These are phyloP conservation scores for Anthostomella pinea DNA, from an alignment of 2,329 filamentous ascomycete genomes.

Conservation along the genomic window DNA sequence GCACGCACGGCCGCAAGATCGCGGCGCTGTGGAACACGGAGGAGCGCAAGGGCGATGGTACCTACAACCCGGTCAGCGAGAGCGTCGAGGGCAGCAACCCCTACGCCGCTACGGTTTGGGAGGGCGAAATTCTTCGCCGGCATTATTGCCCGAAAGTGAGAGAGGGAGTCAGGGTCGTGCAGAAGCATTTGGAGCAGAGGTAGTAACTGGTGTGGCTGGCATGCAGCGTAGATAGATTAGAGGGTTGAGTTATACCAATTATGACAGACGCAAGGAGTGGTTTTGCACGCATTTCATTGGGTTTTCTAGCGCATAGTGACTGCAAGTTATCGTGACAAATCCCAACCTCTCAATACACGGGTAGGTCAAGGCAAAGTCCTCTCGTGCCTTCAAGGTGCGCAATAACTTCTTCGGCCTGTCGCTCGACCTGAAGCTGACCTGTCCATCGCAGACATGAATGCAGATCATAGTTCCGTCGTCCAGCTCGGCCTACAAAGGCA, in stretches of 20 bases:
- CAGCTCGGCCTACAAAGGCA: conserved; percentile 79
- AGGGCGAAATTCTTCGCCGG: conserved; percentile 78
- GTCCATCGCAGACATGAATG: conserved; percentile 77
- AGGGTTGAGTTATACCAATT: not conserved
- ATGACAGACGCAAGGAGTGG: too few species aligned
- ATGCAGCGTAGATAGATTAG: too few species aligned
- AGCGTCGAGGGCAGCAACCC: conserved; percentile 86
- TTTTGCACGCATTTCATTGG: too few species aligned
- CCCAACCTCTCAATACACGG: too few species aligned
- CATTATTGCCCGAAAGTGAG: conserved; percentile 88
- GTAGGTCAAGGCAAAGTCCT: too few species aligned
- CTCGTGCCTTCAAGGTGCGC: conserved; percentile 89
- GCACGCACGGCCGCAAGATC: conserved; percentile 79
- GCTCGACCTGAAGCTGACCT: conserved; percentile 17
- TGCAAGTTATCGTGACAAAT: too few species aligned
- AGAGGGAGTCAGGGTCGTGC: conserved; percentile 67
- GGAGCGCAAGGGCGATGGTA: conserved; percentile 86
- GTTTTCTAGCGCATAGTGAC: too few species aligned
- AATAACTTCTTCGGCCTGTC: conserved; percentile 1
- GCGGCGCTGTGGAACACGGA: conserved; percentile 90
- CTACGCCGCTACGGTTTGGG: conserved; percentile 88
- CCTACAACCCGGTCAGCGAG: conserved; percentile 69
- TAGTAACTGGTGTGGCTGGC: conserved; percentile 5
- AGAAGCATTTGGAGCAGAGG: conserved; percentile 56
- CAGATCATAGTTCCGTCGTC: conserved; percentile 86